Conservation (phyloP, 2,329 filamentous ascomycete genomes). For the Sodiomyces alkalinus region DNA sequence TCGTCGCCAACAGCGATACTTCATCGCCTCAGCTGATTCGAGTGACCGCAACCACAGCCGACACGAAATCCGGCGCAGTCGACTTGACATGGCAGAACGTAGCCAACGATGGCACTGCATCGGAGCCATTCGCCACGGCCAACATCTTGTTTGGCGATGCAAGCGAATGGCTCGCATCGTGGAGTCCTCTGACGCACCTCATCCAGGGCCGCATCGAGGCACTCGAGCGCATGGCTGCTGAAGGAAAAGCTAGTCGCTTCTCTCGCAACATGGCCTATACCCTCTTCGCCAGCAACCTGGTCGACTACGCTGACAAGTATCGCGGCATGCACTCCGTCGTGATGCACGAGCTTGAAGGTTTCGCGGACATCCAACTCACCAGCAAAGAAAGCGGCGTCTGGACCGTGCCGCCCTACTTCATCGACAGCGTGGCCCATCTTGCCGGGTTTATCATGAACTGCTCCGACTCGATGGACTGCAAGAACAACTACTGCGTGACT, state of each 20-base stretch:
- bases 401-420: conserved; percentile 42
- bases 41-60: conserved; percentile 44
- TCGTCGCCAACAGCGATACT: conserved; percentile 41
- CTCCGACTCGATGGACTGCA: conserved; percentile 37
- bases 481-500: conserved; percentile 40
- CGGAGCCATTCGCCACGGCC: conserved; percentile 7
- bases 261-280: conserved; percentile 68
- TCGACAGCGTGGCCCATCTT: conserved; percentile 43
- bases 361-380: too few relatives aligned
- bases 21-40: conserved; percentile 40
- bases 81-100: too few relatives aligned
- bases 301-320: conserved; percentile 39
- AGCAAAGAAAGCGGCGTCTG: conserved; percentile 32
- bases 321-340: conserved; percentile 44
- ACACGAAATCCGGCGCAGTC: conserved; percentile 47
- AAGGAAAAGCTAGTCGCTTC: conserved; percentile 55
- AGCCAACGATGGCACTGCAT: conserved; percentile 2
- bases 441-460: conserved; percentile 47
- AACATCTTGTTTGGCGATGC: too few relatives aligned
- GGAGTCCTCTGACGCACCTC: conserved; percentile 50
- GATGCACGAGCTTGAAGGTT: too few relatives aligned
- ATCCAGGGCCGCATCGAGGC: conserved; percentile 47
- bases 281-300: conserved; percentile 35
- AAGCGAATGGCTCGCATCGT: conserved; percentile 43
- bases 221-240: conserved; percentile 43